Percentiles rank a stretch among this genome's conserved stretches.
Evolutionary conservation across 2,329 filamentous ascomycete species (phyloP).

Genomic region (Fonsecaea nubica): DNA sequence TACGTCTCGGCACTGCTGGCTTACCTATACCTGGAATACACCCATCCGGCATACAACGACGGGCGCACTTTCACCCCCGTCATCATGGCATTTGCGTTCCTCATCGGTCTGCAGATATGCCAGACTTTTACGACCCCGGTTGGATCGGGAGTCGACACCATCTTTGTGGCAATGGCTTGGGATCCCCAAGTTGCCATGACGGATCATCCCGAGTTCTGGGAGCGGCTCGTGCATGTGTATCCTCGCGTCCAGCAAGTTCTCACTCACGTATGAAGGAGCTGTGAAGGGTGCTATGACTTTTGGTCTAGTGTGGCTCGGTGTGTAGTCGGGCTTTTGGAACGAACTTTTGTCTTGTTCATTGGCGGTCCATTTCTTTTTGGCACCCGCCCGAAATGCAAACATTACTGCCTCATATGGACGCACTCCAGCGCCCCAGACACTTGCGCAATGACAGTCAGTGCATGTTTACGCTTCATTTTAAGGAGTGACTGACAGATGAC

Average conservation of each 20-base stretch:
- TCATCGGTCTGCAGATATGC: constrained; percentile 88
- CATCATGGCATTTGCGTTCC: constrained; percentile 81
- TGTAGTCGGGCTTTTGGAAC: neutral
- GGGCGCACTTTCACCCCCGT: constrained; percentile 73
- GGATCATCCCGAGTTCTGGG: constrained; percentile 82
- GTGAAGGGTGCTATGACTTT: neutral
- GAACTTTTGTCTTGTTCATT: neutral
- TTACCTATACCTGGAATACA: constrained; percentile 86
- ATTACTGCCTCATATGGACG: neutral
- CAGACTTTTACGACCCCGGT: constrained; percentile 90
- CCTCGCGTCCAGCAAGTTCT: constrained; percentile 76
- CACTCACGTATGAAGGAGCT: neutral
- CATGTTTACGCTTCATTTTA: neutral
- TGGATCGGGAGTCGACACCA: constrained; percentile 85
- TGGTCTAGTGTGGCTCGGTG: neutral
- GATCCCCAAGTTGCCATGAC: constrained; percentile 73
- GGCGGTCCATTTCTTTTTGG: neutral
- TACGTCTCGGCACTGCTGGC: constrained; percentile 81
- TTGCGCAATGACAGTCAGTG: neutral
- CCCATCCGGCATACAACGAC: constrained; percentile 77
- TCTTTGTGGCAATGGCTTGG: constrained; percentile 80
- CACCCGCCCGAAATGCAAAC: neutral
- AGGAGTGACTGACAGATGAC: neutral
- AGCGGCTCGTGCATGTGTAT: constrained; percentile 79
- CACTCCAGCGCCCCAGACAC: neutral